Evolutionary conservation across 2,329 filamentous ascomycete genomes (phyloP).

Genomic region (Keithomyces neogunnii): DNA sequence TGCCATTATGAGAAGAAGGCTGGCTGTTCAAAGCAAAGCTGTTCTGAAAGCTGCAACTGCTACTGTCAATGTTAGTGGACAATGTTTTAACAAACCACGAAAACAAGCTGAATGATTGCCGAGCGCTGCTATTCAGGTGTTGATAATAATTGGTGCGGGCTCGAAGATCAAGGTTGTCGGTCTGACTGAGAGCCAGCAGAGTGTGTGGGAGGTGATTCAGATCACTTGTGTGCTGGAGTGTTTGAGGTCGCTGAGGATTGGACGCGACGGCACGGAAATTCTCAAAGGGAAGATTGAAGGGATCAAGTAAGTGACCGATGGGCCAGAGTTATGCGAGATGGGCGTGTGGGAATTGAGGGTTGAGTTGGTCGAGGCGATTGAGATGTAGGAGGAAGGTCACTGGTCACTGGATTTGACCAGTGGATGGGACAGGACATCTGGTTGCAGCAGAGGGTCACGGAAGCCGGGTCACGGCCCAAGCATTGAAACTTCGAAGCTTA

Average conservation of each 20-base stretch:
- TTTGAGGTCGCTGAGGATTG: neutral
- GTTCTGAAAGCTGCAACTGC: conserved; percentile 11
- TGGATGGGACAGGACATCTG: too few species aligned
- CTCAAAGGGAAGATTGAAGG: neutral
- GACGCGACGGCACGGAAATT: neutral
- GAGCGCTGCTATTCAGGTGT: neutral
- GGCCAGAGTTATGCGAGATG: neutral
- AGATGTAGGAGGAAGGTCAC: too few species aligned
- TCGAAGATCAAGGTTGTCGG: neutral
- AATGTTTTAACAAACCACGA: conserved; percentile 22
- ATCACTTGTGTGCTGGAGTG: too few species aligned
- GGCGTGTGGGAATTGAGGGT: neutral
- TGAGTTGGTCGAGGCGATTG: too few species aligned
- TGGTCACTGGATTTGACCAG: too few species aligned
- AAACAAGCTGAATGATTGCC: neutral
- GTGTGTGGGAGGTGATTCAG: neutral
- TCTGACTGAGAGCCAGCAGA: neutral
- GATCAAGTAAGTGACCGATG: neutral
- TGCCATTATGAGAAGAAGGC: conserved; percentile 26
- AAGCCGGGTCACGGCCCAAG: too few species aligned
- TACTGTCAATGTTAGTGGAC: conserved; percentile 20
- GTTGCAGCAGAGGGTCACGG: too few species aligned
- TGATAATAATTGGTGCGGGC: too few species aligned
- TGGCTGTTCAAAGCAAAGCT: neutral
- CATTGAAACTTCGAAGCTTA: too few species aligned